Percentiles rank a stretch among this genome's conserved stretches.
phyloP scores from a whole-genome alignment of 768 basidiomycete species.

The Mycena floridula region DNA sequence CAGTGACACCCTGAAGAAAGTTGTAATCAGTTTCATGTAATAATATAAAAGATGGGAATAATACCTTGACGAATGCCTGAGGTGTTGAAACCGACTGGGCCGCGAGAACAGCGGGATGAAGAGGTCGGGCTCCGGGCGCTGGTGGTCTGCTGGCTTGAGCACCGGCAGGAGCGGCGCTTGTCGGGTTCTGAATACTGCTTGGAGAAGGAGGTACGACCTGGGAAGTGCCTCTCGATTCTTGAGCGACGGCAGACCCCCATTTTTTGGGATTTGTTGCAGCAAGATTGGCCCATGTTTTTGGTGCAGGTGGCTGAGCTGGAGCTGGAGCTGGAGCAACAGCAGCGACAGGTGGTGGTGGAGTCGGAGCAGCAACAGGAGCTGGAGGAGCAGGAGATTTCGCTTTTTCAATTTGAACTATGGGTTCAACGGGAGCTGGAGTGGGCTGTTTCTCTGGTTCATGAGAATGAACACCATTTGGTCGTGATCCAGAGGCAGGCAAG shows the following conservation, averaged over 20 bases:
- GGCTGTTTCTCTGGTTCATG: conserved; percentile 14
- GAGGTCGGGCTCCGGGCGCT: conserved; percentile 15
- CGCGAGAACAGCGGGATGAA: conserved; percentile 43
- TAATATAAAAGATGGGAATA: conserved; percentile 10
- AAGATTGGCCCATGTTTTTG: conserved; percentile 89
- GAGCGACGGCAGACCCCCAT: conserved; percentile 81
- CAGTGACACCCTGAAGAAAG: conserved; percentile 56
- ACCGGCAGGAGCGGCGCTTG: conserved; percentile 8
- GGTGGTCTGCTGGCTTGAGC: conserved; percentile 15
- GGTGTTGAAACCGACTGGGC: conserved; percentile 61
- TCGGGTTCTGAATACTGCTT: conserved; percentile 30
- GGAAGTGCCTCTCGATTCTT: conserved; percentile 70
- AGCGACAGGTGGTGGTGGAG: conserved; percentile 25
- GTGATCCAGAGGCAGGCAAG: conserved; percentile 6
- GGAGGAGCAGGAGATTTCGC: conserved; percentile 24
- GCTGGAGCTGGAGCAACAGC: conserved; percentile 26
- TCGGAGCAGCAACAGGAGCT: conserved; percentile 19
- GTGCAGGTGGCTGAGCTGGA: conserved; percentile 42
- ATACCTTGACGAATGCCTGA: conserved; percentile 93
- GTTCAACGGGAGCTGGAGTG: conserved; percentile 17
- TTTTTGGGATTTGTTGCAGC: conserved; percentile 78
- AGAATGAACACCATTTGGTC: conserved; percentile 2
- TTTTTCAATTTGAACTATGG: conserved; percentile 1
- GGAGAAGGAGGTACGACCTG: conserved; percentile 39
- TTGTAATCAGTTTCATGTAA: no score